These are phyloP conservation scores for Clarireedia sp. DNA, from an alignment of 2,329 filamentous ascomycete species.

Conservation along the genomic window DNA sequence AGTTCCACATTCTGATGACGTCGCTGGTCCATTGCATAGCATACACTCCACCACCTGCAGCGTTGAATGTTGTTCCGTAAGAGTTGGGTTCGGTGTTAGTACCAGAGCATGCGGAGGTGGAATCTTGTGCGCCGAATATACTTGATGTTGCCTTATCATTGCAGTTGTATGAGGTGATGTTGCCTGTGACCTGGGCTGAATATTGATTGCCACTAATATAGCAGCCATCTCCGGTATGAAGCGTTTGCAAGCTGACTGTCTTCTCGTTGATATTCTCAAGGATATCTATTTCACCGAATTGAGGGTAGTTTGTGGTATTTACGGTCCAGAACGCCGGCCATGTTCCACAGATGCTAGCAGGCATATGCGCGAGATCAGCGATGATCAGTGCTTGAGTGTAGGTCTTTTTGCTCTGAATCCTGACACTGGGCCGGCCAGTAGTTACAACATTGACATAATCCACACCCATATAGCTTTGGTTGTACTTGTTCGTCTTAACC, in stretches of 20 bases:
- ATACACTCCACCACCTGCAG: constrained; percentile 55
- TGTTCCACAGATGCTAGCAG: constrained; percentile 59
- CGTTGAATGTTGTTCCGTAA: constrained; percentile 55
- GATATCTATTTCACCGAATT: constrained; percentile 53
- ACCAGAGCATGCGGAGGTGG: constrained; percentile 18
- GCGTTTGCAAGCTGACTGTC: constrained; percentile 50
- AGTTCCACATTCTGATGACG: constrained; percentile 69
- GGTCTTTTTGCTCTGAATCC: constrained; percentile 54
- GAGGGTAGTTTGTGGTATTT: constrained; percentile 54
- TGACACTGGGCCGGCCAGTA: constrained; percentile 56
- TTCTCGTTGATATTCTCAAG: constrained; percentile 60
- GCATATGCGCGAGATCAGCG: constrained; percentile 58
- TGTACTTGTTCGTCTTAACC: constrained; percentile 44
- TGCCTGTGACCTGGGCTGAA: background rate
- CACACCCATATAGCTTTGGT: constrained; percentile 57
- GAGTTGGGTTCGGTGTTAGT: constrained; percentile 36
- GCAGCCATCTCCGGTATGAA: constrained; percentile 48
- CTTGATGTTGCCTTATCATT: constrained; percentile 15
- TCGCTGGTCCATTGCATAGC: constrained; percentile 61
- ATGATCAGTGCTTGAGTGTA: constrained; percentile 62
- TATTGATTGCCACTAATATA: constrained; percentile 27
- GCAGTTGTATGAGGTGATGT: constrained; percentile 17
- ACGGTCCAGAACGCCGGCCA: constrained; percentile 59
- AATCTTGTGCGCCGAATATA: constrained; percentile 35
- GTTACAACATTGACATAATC: constrained; percentile 47